A percentile compares a stretch with the other conserved stretches of the same genome.
Evolutionary conservation across 768 basidiomycete genomes (phyloP).

Genomic region (Clathrus columnatus): DNA sequence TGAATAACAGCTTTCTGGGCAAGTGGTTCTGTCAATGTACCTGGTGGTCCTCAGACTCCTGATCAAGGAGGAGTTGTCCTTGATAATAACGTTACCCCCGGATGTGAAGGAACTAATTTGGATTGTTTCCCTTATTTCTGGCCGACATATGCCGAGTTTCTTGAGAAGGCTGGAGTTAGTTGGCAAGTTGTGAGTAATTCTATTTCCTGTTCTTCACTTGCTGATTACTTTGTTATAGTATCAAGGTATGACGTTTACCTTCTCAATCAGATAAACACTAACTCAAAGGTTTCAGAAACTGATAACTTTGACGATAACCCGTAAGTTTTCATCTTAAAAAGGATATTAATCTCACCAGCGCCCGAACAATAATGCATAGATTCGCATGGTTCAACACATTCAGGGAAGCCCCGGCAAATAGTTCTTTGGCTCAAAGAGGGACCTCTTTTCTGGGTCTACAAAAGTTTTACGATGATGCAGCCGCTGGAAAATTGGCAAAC

Average conservation of each 20-base stretch:
- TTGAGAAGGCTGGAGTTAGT: neutral
- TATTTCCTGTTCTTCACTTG: neutral
- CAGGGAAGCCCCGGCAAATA: neutral
- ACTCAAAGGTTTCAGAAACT: neutral
- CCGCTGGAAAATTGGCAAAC: constrained; percentile 2
- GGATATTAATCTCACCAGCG: neutral
- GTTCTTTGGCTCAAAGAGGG: neutral
- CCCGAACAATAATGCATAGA: neutral
- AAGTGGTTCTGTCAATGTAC: constrained; percentile 10
- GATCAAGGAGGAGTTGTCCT: constrained; percentile 1
- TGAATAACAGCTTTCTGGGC: constrained; percentile 6
- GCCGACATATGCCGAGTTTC: constrained; percentile 4
- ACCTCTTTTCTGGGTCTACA: constrained; percentile 4
- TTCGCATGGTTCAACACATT: constrained; percentile 1
- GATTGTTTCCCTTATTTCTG: constrained; percentile 9
- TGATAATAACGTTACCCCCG: constrained; percentile 12
- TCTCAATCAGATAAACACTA: neutral
- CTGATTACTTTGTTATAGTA: neutral
- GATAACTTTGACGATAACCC: constrained; percentile 7
- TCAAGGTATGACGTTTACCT: neutral
- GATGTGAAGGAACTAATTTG: constrained; percentile 3
- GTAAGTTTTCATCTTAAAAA: neutral
- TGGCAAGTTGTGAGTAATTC: constrained; percentile 1
- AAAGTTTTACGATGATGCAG: constrained; percentile 4
- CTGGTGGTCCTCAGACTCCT: constrained; percentile 9